These are phyloP conservation scores for Mortierella sp. DNA, from an alignment of 371 early-diverging fungal genomes.

Conservation along the genomic window DNA sequence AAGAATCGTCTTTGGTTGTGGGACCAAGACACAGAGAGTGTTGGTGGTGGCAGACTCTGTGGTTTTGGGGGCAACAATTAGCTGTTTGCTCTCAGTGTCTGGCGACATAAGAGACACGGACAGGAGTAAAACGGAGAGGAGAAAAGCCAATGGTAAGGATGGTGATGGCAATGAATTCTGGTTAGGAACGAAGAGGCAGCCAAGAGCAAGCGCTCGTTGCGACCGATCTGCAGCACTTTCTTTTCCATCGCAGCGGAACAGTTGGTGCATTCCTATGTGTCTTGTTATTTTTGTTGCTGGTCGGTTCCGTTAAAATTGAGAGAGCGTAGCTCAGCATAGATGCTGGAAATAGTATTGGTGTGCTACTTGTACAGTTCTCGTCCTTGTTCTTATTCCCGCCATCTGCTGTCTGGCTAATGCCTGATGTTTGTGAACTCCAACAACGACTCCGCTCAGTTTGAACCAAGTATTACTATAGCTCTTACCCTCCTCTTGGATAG, in stretches of 20 bases:
- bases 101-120: too few species aligned
- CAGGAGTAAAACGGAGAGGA: too few species aligned
- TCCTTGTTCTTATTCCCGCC: background rate
- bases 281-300: background rate
- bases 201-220: background rate
- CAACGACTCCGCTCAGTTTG: too few species aligned
- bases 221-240: too few species aligned
- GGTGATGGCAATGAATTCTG: background rate
- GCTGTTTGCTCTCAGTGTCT: too few species aligned
- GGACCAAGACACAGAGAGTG: background rate
- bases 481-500: too few species aligned
- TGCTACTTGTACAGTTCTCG: background rate
- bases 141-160: too few species aligned
- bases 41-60: background rate
- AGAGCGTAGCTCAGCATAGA: slow-evolving; percentile 10
- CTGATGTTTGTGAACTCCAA: background rate
- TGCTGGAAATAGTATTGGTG: slow-evolving; percentile 9
- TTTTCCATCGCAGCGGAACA: background rate
- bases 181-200: background rate
- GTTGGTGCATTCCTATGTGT: background rate
- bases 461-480: too few species aligned
- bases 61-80: background rate
- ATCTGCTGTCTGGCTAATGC: slow-evolving; percentile 1
- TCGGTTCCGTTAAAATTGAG: background rate
- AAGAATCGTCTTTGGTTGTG: too few species aligned